phyloP scores from a whole-genome alignment of 2,329 filamentous ascomycete genomes.

The Teratosphaeria viscida region DNA sequence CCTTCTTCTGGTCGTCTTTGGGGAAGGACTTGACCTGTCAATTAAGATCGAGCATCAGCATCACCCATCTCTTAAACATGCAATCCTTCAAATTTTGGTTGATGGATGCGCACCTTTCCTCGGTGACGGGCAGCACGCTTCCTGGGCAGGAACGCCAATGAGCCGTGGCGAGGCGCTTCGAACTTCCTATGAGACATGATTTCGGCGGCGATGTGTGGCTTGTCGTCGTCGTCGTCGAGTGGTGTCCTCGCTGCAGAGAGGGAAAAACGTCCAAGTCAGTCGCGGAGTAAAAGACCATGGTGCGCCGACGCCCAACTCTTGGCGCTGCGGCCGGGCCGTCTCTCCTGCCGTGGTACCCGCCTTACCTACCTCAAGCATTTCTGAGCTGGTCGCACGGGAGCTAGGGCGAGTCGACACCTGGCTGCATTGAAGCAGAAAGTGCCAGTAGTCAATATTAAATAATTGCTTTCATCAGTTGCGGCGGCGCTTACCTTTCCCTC shows the following conservation, averaged over 20 bases:
- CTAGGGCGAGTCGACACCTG: neutral
- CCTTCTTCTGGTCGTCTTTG: conserved; percentile 99
- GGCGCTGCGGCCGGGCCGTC: neutral
- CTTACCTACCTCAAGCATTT: neutral
- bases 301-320: neutral
- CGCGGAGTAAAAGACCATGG: neutral
- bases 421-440: neutral
- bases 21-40: conserved; percentile 62
- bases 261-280: neutral
- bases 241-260: neutral
- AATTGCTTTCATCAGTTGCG: too few relatives aligned
- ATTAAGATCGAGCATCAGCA: conserved; percentile 1
- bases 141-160: conserved; percentile 40
- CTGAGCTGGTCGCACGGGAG: neutral
- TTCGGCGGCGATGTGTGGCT: neutral
- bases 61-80: neutral
- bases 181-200: conserved; percentile 48
- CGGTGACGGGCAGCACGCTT: conserved; percentile 92
- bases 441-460: neutral
- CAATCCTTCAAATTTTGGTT: neutral
- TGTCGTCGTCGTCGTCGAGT: neutral
- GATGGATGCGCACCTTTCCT: conserved; percentile 58
- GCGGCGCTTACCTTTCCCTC: neutral
- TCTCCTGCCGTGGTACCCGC: neutral
- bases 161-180: conserved; percentile 88